A percentile compares a stretch with the other conserved stretches of the same genome.
Evolutionary conservation across 495 filamentous ascomycete species (phyloP).

Genomic region (Daldinia decipiens): DNA sequence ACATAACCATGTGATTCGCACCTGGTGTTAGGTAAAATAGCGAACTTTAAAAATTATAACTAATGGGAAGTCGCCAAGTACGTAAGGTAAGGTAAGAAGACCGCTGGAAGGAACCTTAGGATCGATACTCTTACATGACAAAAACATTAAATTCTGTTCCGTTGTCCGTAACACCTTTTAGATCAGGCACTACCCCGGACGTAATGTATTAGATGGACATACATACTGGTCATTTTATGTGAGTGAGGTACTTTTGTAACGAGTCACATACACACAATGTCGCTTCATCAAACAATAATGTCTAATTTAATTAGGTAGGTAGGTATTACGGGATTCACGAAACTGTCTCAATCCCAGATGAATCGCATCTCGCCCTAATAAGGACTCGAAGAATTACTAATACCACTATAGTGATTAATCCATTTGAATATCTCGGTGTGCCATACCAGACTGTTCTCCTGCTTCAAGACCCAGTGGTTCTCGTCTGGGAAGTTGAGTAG

Average conservation of each 20-base stretch:
- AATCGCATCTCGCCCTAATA: conserved; percentile 34
- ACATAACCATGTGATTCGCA: conserved; percentile 10
- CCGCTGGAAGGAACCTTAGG: neutral
- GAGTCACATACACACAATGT: conserved; percentile 22
- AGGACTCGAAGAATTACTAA: conserved; percentile 48
- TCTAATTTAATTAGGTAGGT: conserved; percentile 42
- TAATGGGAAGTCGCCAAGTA: neutral
- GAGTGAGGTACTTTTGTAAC: neutral
- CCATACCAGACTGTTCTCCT: conserved; percentile 79
- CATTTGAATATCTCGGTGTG: conserved; percentile 77
- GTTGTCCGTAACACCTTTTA: neutral
- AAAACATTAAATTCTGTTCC: neutral
- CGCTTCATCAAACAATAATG: conserved; percentile 41
- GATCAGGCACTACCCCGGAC: neutral
- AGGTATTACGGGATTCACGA: conserved; percentile 33
- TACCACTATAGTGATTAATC: conserved; percentile 75
- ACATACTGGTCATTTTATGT: neutral
- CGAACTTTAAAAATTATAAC: neutral
- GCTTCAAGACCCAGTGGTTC: conserved; percentile 76
- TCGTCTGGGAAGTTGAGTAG: conserved; percentile 69
- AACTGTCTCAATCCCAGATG: conserved; percentile 4
- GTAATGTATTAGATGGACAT: too few relatives aligned
- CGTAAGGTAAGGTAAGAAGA: too few relatives aligned
- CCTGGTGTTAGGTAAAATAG: neutral
- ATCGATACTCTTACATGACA: neutral